phyloP scores from a whole-genome alignment of 106 monocot genomes.

The Acorus calamus region DNA sequence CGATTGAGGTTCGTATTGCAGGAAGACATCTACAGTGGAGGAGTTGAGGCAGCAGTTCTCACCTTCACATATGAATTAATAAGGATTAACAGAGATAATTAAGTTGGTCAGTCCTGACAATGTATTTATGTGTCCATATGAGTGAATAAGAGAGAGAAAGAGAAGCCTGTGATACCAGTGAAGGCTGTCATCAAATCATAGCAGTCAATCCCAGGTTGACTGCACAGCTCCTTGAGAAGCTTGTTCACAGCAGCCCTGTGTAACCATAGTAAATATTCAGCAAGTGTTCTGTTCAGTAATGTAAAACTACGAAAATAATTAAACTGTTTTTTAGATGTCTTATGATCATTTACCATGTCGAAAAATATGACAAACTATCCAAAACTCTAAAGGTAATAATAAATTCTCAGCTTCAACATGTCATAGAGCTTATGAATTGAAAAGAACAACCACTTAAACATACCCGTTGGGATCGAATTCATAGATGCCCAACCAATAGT shows the following conservation, averaged over 20 bases:
- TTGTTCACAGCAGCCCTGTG: conserved; percentile 15
- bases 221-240: conserved; percentile 16
- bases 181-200: conserved; percentile 25
- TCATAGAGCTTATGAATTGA: too few species aligned
- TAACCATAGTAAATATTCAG: too few species aligned
- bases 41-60: conserved; percentile 55
- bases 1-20: conserved; percentile 44
- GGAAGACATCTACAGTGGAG: conserved; percentile 24
- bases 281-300: too few species aligned
- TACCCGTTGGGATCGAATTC: conserved; percentile 33
- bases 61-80: conserved; percentile 9
- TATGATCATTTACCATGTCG: too few species aligned
- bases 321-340: too few species aligned
- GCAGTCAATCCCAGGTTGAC: conserved; percentile 23
- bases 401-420: too few species aligned
- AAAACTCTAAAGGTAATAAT: too few species aligned
- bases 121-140: too few species aligned
- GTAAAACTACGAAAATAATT: too few species aligned
- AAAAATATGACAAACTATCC: background rate
- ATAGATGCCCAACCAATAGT: conserved; percentile 20
- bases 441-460: too few species aligned
- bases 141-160: too few species aligned
- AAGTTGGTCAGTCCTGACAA: too few species aligned
- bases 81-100: background rate
- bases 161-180: conserved; percentile 15